Percentiles rank a stretch among this genome's conserved stretches.
Evolutionary conservation across 768 basidiomycete species (phyloP).

Genomic region (Rhodotorula paludigena): DNA sequence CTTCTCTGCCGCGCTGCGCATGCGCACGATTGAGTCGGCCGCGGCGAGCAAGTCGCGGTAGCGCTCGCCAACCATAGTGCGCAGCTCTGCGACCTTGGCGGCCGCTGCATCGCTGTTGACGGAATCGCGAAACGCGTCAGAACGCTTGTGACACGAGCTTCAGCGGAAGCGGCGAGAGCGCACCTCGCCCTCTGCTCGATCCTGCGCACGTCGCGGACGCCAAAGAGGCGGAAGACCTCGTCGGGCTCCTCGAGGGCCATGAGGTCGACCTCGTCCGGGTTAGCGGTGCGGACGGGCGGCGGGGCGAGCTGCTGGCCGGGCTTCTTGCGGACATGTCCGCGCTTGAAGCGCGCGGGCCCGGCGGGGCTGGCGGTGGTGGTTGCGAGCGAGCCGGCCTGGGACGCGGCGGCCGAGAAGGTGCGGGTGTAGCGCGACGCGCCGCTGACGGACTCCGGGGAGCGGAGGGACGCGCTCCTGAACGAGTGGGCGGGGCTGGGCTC

Average conservation of each 20-base stretch:
- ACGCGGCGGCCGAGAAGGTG: slow-evolving; percentile 3
- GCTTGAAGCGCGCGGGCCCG: slow-evolving; percentile 8
- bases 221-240: slow-evolving; percentile 38
- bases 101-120: slow-evolving; percentile 31
- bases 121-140: too few species aligned
- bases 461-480: slow-evolving; percentile 1
- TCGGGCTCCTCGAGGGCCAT: slow-evolving; percentile 40
- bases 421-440: neutral
- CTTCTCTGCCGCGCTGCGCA: slow-evolving; percentile 31
- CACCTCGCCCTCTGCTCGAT: slow-evolving; percentile 39
- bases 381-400: slow-evolving; percentile 9
- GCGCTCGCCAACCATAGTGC: slow-evolving; percentile 44
- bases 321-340: slow-evolving; percentile 24
- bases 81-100: slow-evolving; percentile 41
- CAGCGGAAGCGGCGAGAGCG: neutral
- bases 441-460: slow-evolving; percentile 15
- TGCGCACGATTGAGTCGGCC: slow-evolving; percentile 43
- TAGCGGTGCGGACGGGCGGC: neutral
- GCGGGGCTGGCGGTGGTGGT: slow-evolving; percentile 15
- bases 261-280: slow-evolving; percentile 34
- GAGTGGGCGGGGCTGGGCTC: slow-evolving; percentile 1
- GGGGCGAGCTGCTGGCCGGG: slow-evolving; percentile 2
- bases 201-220: slow-evolving; percentile 41
- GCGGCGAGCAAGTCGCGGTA: slow-evolving; percentile 44
- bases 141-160: neutral